Evolutionary conservation across 768 basidiomycete species (phyloP).

Genomic region (Leccinellum luteum): DNA sequence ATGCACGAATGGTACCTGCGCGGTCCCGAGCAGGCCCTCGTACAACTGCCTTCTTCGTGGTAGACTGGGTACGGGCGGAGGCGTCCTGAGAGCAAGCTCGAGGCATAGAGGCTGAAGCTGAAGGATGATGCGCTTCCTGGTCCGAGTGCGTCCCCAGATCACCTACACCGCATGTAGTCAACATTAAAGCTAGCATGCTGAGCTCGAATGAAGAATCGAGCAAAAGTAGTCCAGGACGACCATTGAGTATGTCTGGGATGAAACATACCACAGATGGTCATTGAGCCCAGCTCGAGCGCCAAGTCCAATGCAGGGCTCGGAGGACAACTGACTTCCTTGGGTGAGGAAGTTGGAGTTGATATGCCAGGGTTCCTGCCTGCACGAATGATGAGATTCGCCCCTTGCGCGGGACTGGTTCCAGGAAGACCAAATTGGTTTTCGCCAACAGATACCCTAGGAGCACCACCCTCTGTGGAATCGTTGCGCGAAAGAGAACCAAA

Average conservation of each 20-base stretch:
- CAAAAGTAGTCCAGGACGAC: neutral
- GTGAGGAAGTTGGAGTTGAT: constrained; percentile 1
- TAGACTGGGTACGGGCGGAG: neutral
- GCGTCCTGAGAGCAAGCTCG: constrained; percentile 23
- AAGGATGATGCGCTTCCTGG: constrained; percentile 1
- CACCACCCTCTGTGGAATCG: neutral
- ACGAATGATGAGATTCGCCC: neutral
- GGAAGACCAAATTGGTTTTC: constrained; percentile 7
- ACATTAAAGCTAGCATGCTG: neutral
- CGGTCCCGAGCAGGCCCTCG: constrained; percentile 33
- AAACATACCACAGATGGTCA: constrained; percentile 29
- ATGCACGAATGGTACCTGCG: constrained; percentile 51
- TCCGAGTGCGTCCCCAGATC: constrained; percentile 9
- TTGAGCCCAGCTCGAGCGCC: constrained; percentile 19
- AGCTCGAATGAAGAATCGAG: neutral
- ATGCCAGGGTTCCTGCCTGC: too few relatives aligned
- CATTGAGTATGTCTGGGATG: neutral
- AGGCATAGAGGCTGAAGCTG: neutral
- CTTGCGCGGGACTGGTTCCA: constrained; percentile 12
- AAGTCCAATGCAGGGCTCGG: constrained; percentile 22
- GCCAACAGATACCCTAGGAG: constrained; percentile 4
- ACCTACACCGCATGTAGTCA: constrained; percentile 12
- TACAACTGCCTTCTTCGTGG: constrained; percentile 12
- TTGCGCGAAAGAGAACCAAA: neutral
- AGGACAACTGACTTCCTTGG: neutral